phyloP scores from a whole-genome alignment of 805 yeast genomes.

The Novakomyces olei region DNA sequence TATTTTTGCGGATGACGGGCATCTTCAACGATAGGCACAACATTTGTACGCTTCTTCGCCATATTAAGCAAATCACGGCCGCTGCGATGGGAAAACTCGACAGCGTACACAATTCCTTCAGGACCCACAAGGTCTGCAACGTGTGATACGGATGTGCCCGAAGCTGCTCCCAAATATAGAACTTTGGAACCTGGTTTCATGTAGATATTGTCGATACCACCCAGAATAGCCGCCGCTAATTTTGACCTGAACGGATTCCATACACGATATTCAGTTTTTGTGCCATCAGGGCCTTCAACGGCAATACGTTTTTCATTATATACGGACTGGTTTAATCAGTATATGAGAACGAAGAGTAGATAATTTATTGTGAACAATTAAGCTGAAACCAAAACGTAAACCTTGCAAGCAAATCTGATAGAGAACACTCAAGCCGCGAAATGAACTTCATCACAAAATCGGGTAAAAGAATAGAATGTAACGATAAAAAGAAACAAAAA shows the following conservation, averaged over 20 bases:
- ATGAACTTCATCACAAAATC: no score
- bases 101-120: conserved; percentile 96
- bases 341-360: no score
- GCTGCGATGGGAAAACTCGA: conserved; percentile 98
- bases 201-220: conserved; percentile 95
- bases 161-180: conserved; percentile 93
- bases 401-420: no score
- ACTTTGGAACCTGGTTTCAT: conserved; percentile 97
- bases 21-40: conserved; percentile 95
- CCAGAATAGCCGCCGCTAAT: conserved; percentile 99
- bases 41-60: conserved; percentile 99
- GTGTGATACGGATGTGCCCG: conserved; percentile 97
- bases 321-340: no score
- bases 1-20: conserved; percentile 99
- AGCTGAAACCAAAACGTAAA: no score
- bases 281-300: conserved; percentile 62
- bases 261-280: conserved; percentile 96
- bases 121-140: conserved; percentile 98
- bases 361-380: no score
- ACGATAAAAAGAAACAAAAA: no score
- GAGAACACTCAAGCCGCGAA: no score
- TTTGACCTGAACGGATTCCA: conserved; percentile 99
- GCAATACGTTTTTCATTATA: conserved; percentile 95
- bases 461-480: no score
- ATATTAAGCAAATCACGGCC: conserved; percentile 97